Percentiles rank a stretch among this genome's conserved stretches.
phyloP scores from a whole-genome alignment of 2,329 filamentous ascomycete genomes.

The Davidsoniella eucalypti region DNA sequence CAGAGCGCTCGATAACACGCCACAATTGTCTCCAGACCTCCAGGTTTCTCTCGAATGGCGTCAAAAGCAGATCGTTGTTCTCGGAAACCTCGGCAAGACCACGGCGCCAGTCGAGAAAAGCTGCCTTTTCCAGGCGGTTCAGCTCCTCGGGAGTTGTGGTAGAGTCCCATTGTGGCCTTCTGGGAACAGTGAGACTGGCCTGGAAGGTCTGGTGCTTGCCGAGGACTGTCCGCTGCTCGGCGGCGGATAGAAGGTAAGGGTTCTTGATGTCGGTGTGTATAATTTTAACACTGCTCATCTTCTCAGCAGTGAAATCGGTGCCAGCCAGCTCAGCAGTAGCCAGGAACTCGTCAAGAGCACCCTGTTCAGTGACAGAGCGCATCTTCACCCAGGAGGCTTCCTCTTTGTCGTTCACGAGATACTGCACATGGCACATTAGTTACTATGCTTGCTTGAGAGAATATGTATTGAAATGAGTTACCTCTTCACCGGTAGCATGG shows the following conservation, averaged over 20 bases:
- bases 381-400: conserved; percentile 98
- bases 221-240: conserved; percentile 62
- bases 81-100: conserved; percentile 87
- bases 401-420: conserved; percentile 78
- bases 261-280: conserved; percentile 95
- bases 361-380: conserved; percentile 96
- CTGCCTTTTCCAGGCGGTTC: conserved; percentile 61
- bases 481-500: conserved; percentile 62
- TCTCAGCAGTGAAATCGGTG: conserved; percentile 96
- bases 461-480: conserved; percentile 16
- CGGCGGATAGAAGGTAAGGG: conserved; percentile 72
- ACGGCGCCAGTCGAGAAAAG: conserved; percentile 73
- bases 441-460: conserved; percentile 12
- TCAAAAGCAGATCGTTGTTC: conserved; percentile 88
- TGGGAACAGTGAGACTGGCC: conserved; percentile 67
- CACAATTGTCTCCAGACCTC: conserved; percentile 97
- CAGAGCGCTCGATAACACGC: conserved; percentile 93
- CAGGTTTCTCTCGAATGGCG: conserved; percentile 89
- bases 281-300: conserved; percentile 98
- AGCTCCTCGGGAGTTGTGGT: conserved; percentile 70
- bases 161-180: conserved; percentile 77
- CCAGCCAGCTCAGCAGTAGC: conserved; percentile 92
- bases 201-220: conserved; percentile 74
- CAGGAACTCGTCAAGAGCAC: conserved; percentile 88
- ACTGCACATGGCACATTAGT: conserved; percentile 28